A percentile compares a stretch with the other conserved stretches of the same genome.
phyloP scores from a whole-genome alignment of 176 grass and related monocot genomes.

The Hsuehochloa calcarea region DNA sequence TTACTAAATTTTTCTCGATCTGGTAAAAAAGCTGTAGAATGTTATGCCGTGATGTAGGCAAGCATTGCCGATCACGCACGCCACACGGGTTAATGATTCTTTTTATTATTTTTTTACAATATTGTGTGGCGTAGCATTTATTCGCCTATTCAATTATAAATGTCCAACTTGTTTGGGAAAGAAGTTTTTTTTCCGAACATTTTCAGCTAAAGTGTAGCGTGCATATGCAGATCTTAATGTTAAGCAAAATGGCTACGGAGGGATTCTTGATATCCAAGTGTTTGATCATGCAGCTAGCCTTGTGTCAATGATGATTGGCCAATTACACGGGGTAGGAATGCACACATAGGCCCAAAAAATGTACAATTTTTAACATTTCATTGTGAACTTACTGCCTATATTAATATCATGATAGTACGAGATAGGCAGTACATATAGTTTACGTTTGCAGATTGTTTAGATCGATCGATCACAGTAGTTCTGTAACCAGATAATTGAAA shows the following conservation, averaged over 20 bases:
- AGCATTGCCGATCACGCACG: background rate
- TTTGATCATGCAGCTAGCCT: background rate
- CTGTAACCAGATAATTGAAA: background rate
- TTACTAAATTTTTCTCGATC: constrained; percentile 11
- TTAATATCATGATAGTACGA: background rate
- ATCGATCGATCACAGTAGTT: background rate
- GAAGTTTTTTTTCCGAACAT: background rate
- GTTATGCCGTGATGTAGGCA: background rate
- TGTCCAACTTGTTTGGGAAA: constrained; percentile 25
- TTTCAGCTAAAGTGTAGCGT: background rate
- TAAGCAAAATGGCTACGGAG: background rate
- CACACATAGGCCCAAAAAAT: background rate
- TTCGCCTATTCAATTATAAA: background rate
- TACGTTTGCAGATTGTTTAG: background rate
- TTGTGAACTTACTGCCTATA: background rate
- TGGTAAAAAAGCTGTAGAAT: constrained; percentile 27
- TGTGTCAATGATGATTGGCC: background rate
- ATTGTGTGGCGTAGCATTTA: background rate
- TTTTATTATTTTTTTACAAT: background rate
- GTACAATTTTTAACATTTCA: background rate
- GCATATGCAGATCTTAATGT: background rate
- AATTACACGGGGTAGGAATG: background rate
- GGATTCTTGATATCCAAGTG: background rate
- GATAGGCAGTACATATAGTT: background rate
- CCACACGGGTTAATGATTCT: constrained; percentile 15